Evolutionary conservation across 2,329 filamentous ascomycete genomes (phyloP).

Genomic region (Pseudogymnoascus sp.): DNA sequence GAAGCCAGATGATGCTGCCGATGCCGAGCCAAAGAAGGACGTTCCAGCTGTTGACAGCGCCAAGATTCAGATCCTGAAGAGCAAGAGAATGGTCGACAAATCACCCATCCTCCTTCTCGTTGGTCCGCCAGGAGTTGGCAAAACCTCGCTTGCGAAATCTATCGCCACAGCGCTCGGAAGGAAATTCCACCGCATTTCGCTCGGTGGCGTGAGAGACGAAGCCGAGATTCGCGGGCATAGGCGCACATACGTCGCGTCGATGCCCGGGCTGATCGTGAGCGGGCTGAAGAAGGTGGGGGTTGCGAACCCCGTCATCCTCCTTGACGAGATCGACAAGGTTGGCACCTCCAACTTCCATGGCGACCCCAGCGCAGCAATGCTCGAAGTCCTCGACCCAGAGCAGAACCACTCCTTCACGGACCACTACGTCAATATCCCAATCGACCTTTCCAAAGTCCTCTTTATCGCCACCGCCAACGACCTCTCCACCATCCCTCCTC

Average conservation of each 20-base stretch:
- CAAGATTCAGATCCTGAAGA: conserved; percentile 69
- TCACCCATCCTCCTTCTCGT: conserved; percentile 91
- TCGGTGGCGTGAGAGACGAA: conserved; percentile 92
- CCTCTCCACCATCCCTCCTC: conserved; percentile 89
- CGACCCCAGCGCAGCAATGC: conserved; percentile 93
- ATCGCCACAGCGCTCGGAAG: conserved; percentile 85
- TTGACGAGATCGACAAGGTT: conserved; percentile 98
- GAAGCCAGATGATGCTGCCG: conserved; percentile 30
- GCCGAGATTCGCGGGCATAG: conserved; percentile 94
- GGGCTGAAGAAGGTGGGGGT: conserved; percentile 93
- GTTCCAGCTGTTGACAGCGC: conserved; percentile 41
- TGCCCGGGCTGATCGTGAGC: conserved; percentile 92
- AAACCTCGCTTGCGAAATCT: conserved; percentile 90
- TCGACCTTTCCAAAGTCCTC: conserved; percentile 91
- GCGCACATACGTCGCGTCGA: conserved; percentile 95
- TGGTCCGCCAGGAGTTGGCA: conserved; percentile 89
- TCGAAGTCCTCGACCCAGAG: conserved; percentile 94
- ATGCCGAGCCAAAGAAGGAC: conserved; percentile 22
- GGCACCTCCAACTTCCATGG: conserved; percentile 87
- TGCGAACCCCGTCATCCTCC: conserved; percentile 86
- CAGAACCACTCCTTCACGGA: conserved; percentile 94
- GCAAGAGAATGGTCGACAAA: conserved; percentile 84
- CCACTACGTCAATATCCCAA: conserved; percentile 92
- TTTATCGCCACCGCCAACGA: conserved; percentile 97
- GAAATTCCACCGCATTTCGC: conserved; percentile 94